Conservation (phyloP, 2,329 filamentous ascomycete species). For the Colletotrichum echinochloae region DNA sequence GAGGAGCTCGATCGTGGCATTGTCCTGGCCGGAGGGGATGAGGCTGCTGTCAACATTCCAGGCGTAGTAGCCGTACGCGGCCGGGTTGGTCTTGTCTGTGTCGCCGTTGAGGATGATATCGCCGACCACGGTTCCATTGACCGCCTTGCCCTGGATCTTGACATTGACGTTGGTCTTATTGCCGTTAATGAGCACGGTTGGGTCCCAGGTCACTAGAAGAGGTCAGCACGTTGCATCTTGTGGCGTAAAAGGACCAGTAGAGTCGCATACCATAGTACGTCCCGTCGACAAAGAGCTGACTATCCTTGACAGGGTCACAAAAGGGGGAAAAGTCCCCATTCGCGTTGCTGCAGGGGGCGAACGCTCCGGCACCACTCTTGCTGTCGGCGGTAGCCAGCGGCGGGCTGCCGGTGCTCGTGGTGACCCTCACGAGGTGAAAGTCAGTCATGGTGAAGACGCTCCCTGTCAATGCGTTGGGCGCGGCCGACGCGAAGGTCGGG, state of each 20-base stretch:
- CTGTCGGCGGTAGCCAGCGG: conserved; percentile 58
- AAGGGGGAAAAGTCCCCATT: conserved; percentile 63
- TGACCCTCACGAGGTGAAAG: conserved; percentile 52
- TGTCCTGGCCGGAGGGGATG: conserved; percentile 42
- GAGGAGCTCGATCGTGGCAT: conserved; percentile 47
- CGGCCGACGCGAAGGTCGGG: conserved; percentile 52
- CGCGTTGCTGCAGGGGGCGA: conserved; percentile 61
- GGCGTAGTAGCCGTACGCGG: conserved; percentile 49
- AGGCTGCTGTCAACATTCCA: conserved; percentile 46
- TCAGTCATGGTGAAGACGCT: conserved; percentile 54
- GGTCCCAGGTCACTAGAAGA: conserved; percentile 67
- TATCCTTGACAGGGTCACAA: conserved; percentile 60
- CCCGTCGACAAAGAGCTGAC: conserved; percentile 56
- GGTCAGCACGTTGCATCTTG: conserved; percentile 21
- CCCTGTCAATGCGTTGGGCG: conserved; percentile 61
- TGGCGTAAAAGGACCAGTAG: neutral
- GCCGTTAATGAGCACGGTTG: conserved; percentile 60
- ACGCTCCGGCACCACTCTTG: conserved; percentile 59
- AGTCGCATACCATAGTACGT: conserved; percentile 63
- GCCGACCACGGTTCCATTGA: conserved; percentile 52
- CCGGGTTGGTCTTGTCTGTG: conserved; percentile 31
- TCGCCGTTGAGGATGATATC: conserved; percentile 38
- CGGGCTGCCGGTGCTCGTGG: conserved; percentile 57
- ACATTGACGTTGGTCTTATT: conserved; percentile 51
- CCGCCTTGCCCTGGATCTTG: conserved; percentile 52